Base-by-base conservation (phyloP, 805 yeast species). In the Barnettozyma sp. region DNA sequence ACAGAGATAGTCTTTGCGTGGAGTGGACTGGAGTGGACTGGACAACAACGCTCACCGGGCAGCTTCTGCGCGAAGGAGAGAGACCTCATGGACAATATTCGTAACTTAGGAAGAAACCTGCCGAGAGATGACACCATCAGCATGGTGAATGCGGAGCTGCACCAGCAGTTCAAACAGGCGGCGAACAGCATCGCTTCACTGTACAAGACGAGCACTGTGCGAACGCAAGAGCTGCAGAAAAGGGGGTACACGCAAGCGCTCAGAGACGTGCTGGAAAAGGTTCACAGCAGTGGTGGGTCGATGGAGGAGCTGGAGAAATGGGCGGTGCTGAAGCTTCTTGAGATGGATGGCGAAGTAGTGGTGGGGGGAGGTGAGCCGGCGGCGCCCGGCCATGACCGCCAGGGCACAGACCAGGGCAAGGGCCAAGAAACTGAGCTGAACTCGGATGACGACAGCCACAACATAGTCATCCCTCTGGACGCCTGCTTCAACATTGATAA, bases 151-250 rank as follows among this genome's bases (percentile, higher is more conserved):
- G 55, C 56, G 17, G 80, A 77, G 24, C 58, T 80, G n/a, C 64
- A 76, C 0, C 57, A 62, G n/a, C 81, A 78, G 50, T 81, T 80
- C 59, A 78, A 76, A 54, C 67, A 66, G 37, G 87, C 87, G 6
- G 87, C 87, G 19, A 71, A 78, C 37, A 70, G 82, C 6, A 82
- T 80, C 19, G 82, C 86, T 7, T 67, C 78, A 4, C 62, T 80
- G 10, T 80, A 80, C 47, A 60, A 82, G 33, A 52, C 76, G 8
- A 70, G 82, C 12, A 69, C 71, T 36, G 65, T 68, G 33, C 66
- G 72, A 30, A 65, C 60, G 16, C 55, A 70, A 5, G 46, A 75
- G 18, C 50, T 70, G 8, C 66, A 64, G 34, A 66, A 70, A 34
- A 68, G 67, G 38, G 88, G 88, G 1, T 80, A 80, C 47, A 49